Evolutionary conservation across 202 grass and related monocot genomes (phyloP), one percentile per base, ranked within the genome.

Genomic region (Alloteropsis angusta): DNA sequence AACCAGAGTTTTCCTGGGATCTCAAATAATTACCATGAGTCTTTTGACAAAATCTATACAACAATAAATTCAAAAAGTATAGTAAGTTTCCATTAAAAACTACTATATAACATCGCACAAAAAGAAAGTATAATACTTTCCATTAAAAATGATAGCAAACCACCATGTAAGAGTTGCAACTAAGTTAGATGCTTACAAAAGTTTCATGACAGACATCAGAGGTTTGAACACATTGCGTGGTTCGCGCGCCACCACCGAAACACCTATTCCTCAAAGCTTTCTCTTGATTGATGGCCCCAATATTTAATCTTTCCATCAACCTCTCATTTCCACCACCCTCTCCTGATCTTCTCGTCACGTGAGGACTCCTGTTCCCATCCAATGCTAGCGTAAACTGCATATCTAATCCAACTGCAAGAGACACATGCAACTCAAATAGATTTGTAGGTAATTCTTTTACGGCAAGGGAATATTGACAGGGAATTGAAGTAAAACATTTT

Each of bases 381-480:
- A 55, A 64, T 54, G 82, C 74, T 41, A 78, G 18, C 50, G 60
- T 35, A 60, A 78, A 78, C 67, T 84, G 82, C 82, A 84, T 84
- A 19, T 56, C 54, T 61, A 30, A 55, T 71, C 45, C 18, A 53
- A 71, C 34, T 34, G 2, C 9, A 42, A 41, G 16, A 41, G 11
- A 22, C 55, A 71, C 54, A 45, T 63, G 64, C 62, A 78, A 71
- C 16, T 63, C 2, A 71, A 50, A 41, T 65, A 61, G 35, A 77
- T 34, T 7, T 53, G 39, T 77, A 71, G 36, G 32, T 50, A 69
- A 53, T 52, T 77, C 15, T 76, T n/a, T 16, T 32, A 61, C 11
- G 52, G 32, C 15, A 61, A 68, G 26, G 38, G 19, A 77, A 45
- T 13, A 57, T 75, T 67, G 56, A 65, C 6, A 3, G 23, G 45